phyloP scores from a whole-genome alignment of 306 rosid species.

The Vachellia pachyceras region DNA sequence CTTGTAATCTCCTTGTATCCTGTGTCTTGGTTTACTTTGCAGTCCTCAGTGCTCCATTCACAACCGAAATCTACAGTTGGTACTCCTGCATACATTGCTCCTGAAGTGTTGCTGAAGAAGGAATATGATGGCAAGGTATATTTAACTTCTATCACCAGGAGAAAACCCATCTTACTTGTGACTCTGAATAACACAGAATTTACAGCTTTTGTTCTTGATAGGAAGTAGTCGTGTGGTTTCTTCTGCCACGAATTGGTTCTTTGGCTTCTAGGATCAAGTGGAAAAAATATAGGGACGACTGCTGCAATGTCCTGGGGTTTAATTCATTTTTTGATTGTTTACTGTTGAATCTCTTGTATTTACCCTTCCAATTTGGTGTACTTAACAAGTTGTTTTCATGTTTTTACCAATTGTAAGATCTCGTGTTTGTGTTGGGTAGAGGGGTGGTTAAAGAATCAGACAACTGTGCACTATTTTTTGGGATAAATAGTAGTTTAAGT shows the following conservation, averaged over 20 bases:
- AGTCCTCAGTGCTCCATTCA: conserved; percentile 95
- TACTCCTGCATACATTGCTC: conserved; percentile 97
- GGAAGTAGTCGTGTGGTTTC: not conserved
- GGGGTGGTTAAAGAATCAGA: not conserved
- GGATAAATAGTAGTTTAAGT: not conserved
- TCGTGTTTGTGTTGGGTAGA: not conserved
- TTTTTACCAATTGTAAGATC: not conserved
- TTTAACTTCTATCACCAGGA: conserved; percentile 7
- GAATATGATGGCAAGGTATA: conserved; percentile 98
- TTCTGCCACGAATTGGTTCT: not conserved
- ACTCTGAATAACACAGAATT: not conserved
- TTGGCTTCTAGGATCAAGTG: not conserved
- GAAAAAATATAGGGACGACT: not conserved
- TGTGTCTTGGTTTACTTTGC: conserved; percentile 37
- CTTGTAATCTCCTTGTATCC: conserved; percentile 37
- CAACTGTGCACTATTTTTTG: not conserved
- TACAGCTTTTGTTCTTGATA: not conserved
- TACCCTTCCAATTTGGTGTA: too few species aligned
- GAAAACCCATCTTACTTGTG: conserved; percentile 6
- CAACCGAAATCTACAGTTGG: conserved; percentile 99
- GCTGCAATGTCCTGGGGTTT: not conserved
- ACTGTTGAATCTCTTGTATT: too few species aligned
- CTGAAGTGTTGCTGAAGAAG: conserved; percentile 94
- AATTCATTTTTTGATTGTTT: not conserved
- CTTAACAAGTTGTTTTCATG: not conserved